A percentile compares a stretch with the other conserved stretches of the same genome.
Conservation (phyloP, 2,329 filamentous ascomycete genomes). For the Colletotrichum paranaense region DNA sequence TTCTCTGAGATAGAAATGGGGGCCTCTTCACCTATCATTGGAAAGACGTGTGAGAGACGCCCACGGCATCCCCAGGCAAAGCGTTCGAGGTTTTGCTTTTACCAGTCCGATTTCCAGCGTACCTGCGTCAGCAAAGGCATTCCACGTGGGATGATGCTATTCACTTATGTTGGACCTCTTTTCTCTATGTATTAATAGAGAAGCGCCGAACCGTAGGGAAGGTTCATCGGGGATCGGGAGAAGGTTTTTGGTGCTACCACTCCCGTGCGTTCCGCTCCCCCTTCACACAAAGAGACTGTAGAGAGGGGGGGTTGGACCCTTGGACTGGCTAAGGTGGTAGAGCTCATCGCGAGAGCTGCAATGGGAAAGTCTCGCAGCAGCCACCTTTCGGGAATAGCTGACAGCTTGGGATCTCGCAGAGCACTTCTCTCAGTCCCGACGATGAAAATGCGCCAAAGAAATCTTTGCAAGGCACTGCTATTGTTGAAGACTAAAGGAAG, state of each 20-base stretch:
- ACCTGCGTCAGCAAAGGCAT: conserved; percentile 27
- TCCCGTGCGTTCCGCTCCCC: conserved; percentile 36
- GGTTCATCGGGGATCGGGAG: conserved; percentile 11
- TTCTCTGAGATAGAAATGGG: neutral
- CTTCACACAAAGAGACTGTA: conserved; percentile 1
- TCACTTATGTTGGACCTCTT: neutral
- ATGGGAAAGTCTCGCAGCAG: conserved; percentile 8
- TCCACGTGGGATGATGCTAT: conserved; percentile 19
- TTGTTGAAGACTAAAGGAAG: neutral
- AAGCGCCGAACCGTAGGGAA: neutral
- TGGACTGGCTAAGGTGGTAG: neutral
- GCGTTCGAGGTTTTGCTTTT: conserved; percentile 9
- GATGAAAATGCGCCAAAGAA: neutral
- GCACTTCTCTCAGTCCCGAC: neutral
- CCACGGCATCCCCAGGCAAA: conserved; percentile 4
- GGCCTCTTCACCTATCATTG: conserved; percentile 24
- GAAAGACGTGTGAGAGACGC: neutral
- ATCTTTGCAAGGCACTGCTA: neutral
- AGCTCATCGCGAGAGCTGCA: conserved; percentile 7
- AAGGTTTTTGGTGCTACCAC: conserved; percentile 28
- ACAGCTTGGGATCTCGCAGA: neutral
- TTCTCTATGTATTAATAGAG: neutral
- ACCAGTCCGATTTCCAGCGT: conserved; percentile 4
- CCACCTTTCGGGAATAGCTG: neutral
- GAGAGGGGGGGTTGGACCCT: conserved; percentile 26